Conservation (phyloP, 371 early-diverging fungal genomes). For the Mucor mucedo region DNA sequence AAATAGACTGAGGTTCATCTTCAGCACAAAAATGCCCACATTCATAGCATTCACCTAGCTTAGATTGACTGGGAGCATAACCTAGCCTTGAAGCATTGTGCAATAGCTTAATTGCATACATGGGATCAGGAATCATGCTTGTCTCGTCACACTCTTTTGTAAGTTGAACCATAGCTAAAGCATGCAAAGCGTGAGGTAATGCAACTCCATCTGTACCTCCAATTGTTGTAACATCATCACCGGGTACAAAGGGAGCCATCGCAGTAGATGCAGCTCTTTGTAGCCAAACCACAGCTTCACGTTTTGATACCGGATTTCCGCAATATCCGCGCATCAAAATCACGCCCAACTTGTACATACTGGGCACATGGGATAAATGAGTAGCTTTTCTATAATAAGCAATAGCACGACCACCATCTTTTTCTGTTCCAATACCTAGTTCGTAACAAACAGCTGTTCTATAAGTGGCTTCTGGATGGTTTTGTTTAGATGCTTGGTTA, state of each 20-base stretch:
- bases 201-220: conserved; percentile 3
- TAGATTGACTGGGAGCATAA: conserved; percentile 89
- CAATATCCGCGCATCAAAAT: conserved; percentile 82
- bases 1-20: conserved; percentile 86
- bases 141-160: conserved; percentile 82
- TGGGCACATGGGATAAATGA: conserved; percentile 84
- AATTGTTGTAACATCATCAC: conserved; percentile 43
- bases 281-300: conserved; percentile 93
- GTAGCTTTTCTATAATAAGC: conserved; percentile 95
- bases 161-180: conserved; percentile 72
- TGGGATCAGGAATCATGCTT: conserved; percentile 75
- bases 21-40: conserved; percentile 82
- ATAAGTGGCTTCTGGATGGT: conserved; percentile 93
- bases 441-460: conserved; percentile 96
- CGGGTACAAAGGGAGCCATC: conserved; percentile 51
- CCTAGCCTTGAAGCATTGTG: conserved; percentile 88
- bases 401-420: conserved; percentile 81
- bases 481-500: conserved; percentile 88
- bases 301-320: conserved; percentile 68
- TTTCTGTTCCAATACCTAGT: conserved; percentile 87
- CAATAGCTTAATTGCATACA: conserved; percentile 86
- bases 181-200: conserved; percentile 88
- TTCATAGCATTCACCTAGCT: conserved; percentile 92
- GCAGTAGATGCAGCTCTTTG: conserved; percentile 88
- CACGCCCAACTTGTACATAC: conserved; percentile 96